A percentile compares a stretch with the other conserved stretches of the same genome.
Evolutionary conservation across 129 eudicot genomes (phyloP).

Genomic region (Mikania micrantha): DNA sequence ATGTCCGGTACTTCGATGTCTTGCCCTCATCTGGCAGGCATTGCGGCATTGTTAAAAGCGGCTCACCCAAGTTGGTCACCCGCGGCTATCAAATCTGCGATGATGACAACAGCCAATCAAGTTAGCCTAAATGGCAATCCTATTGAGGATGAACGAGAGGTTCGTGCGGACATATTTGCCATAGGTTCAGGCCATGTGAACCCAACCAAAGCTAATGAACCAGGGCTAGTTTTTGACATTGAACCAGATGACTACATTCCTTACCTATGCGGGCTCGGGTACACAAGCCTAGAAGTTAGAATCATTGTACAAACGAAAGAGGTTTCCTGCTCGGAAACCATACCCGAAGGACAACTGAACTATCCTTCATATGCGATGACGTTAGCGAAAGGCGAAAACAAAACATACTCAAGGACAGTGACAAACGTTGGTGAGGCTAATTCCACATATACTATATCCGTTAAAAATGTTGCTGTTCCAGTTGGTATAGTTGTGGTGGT

Average conservation of each 20-base stretch:
- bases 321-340: slow-evolving; percentile 22
- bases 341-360: slow-evolving; percentile 40
- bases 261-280: slow-evolving; percentile 39
- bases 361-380: slow-evolving; percentile 39
- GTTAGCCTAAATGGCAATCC: slow-evolving; percentile 38
- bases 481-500: slow-evolving; percentile 15
- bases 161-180: slow-evolving; percentile 33
- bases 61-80: slow-evolving; percentile 47
- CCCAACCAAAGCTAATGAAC: slow-evolving; percentile 46
- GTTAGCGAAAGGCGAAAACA: slow-evolving; percentile 9
- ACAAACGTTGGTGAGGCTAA: slow-evolving; percentile 46
- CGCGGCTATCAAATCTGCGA: slow-evolving; percentile 47
- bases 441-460: slow-evolving; percentile 24
- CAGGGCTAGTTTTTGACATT: slow-evolving; percentile 37
- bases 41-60: slow-evolving; percentile 49
- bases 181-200: slow-evolving; percentile 50
- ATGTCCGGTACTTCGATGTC: slow-evolving; percentile 57
- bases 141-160: slow-evolving; percentile 29
- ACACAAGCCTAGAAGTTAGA: slow-evolving; percentile 30
- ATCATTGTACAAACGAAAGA: slow-evolving; percentile 15
- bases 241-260: slow-evolving; percentile 38
- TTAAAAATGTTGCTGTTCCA: background rate
- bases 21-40: slow-evolving; percentile 60
- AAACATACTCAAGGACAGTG: slow-evolving; percentile 38
- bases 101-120: slow-evolving; percentile 41